phyloP scores from a whole-genome alignment of 768 basidiomycete genomes.

The Lyophyllum decastes region DNA sequence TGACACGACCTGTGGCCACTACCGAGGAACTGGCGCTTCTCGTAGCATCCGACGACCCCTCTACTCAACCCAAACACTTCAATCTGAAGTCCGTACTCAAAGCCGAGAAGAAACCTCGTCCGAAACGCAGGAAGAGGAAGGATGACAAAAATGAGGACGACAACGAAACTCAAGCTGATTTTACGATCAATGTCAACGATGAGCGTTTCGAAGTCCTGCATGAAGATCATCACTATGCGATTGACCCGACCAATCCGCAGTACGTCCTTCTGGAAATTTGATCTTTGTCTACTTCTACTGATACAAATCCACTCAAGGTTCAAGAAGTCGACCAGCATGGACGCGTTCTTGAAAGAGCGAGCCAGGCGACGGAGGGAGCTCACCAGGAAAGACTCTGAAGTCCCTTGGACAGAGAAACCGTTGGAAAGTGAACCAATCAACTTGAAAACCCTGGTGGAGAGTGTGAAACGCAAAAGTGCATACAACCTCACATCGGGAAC shows the following conservation, averaged over 20 bases:
- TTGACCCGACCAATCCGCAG: constrained; percentile 96
- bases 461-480: constrained; percentile 79
- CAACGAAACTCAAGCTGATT: constrained; percentile 78
- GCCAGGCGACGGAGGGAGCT: constrained; percentile 56
- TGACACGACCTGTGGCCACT: constrained; percentile 44
- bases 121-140: constrained; percentile 43
- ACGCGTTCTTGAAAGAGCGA: constrained; percentile 82
- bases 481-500: constrained; percentile 24
- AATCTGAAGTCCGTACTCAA: constrained; percentile 87
- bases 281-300: background rate
- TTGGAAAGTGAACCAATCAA: constrained; percentile 26
- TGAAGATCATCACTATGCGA: constrained; percentile 90
- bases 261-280: constrained; percentile 41
- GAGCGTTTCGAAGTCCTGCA: constrained; percentile 85
- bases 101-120: constrained; percentile 68
- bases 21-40: constrained; percentile 69
- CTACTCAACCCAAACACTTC: constrained; percentile 74
- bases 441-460: constrained; percentile 75
- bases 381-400: constrained; percentile 17
- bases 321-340: constrained; percentile 92
- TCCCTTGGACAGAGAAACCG: constrained; percentile 8
- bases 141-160: constrained; percentile 41
- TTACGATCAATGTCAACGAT: constrained; percentile 83
- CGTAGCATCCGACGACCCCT: constrained; percentile 53
- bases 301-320: constrained; percentile 52